Evolutionary conservation across 306 rosid species (phyloP).

Genomic region (Senna tora): DNA sequence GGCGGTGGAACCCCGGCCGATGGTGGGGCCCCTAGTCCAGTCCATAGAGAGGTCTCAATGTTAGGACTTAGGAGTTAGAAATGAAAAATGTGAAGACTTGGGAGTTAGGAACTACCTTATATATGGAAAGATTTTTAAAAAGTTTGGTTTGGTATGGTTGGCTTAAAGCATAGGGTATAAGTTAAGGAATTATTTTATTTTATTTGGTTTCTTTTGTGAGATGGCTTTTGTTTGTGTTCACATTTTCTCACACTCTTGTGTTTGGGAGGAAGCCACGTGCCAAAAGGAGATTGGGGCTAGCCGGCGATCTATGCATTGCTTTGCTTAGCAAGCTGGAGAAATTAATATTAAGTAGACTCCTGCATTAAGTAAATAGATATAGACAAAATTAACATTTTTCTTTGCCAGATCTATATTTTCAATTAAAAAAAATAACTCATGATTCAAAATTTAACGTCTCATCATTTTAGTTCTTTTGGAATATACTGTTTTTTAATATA

Average conservation of each 20-base stretch:
- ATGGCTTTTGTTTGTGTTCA: constrained; percentile 19
- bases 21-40: constrained; percentile 54
- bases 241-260: constrained; percentile 39
- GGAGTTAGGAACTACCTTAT: constrained; percentile 26
- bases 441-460: no score
- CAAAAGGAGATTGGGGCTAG: constrained; percentile 38
- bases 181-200: not conserved
- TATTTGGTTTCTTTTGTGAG: not conserved
- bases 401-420: no score
- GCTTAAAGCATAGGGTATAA: constrained; percentile 13
- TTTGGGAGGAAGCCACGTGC: constrained; percentile 47
- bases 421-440: no score
- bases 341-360: no score
- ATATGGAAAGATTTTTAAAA: not conserved
- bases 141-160: constrained; percentile 26
- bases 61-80: constrained; percentile 10
- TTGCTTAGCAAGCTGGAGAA: not conserved
- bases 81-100: not conserved
- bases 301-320: constrained; percentile 37
- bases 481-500: no score
- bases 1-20: constrained; percentile 69
- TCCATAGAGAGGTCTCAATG: constrained; percentile 36
- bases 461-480: no score
- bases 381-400: no score
- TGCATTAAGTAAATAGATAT: no score